Evolutionary conservation across 2,329 filamentous ascomycete genomes (phyloP), one percentile per base, ranked within the genome.

Genomic region (Cytospora chrysosperma): DNA sequence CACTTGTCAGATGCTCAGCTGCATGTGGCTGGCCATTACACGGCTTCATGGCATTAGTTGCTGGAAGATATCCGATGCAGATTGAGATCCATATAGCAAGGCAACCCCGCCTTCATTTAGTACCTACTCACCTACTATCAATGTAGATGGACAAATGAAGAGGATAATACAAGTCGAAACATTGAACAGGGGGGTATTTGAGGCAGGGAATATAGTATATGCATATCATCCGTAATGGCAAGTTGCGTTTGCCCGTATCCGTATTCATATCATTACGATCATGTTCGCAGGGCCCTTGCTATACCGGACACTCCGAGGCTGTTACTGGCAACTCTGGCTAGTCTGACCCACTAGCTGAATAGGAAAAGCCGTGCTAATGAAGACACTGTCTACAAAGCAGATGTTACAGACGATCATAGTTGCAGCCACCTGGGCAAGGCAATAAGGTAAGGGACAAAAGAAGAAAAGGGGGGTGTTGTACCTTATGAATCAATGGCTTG

Each of bases 401-500:
- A n/a, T n/a, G n/a, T n/a, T n/a, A n/a, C n/a, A n/a, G n/a, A n/a
- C n/a, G n/a, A n/a, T n/a, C n/a, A 15, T 43, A 32, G 27, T 17
- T 34, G 28, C 34, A n/a, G n/a, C n/a, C n/a, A n/a, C n/a, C n/a
- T n/a, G n/a, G n/a, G n/a, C n/a, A n/a, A n/a, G n/a, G n/a, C 30
- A 60, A 26, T 19, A 34, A 19, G 58, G 32, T 24, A n/a, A 30
- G 32, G 12, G n/a, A 37, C 24, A 21, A 47, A 9, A 47, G 6
- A 21, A 47, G 28, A 47, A 21, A 49, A 34, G 59, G 37, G n/a
- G n/a, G n/a, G n/a, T n/a, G n/a, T n/a, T n/a, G n/a, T n/a, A n/a
- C 51, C 54, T 50, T 58, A n/a, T 60, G 50, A 32, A 54, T 43
- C 34, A n/a, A 51, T n/a, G 15, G 51, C 9, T 34, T 61, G 21